A percentile compares a stretch with the other conserved stretches of the same genome.
phyloP scores from a whole-genome alignment of 495 filamentous ascomycete species.

The Penicillium atrosanguineum region DNA sequence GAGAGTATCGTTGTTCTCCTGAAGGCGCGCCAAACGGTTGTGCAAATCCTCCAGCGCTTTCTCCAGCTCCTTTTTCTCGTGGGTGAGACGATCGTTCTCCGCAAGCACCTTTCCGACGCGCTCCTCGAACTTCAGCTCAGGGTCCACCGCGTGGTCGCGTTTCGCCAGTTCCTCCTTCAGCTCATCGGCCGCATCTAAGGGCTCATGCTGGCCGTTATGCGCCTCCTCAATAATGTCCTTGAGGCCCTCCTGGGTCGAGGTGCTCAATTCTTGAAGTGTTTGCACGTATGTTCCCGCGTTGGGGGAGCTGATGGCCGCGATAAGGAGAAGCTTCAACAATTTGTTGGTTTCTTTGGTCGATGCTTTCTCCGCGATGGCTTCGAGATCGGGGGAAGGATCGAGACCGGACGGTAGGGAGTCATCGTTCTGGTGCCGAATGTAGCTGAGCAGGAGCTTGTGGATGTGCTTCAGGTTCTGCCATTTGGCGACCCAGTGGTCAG shows the following conservation, averaged over 20 bases:
- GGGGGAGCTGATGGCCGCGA: conserved; percentile 59
- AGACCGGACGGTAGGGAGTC: conserved; percentile 47
- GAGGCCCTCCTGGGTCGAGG: conserved; percentile 44
- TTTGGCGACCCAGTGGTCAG: conserved; percentile 50
- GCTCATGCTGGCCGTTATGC: conserved; percentile 40
- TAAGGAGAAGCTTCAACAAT: conserved; percentile 62
- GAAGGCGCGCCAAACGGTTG: conserved; percentile 54
- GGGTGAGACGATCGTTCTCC: conserved; percentile 47
- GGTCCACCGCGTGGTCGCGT: conserved; percentile 40
- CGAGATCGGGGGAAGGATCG: conserved; percentile 53
- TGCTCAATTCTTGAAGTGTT: conserved; percentile 47
- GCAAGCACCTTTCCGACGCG: conserved; percentile 51
- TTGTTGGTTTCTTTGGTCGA: conserved; percentile 47
- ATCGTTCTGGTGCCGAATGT: conserved; percentile 58
- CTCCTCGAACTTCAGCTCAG: conserved; percentile 54
- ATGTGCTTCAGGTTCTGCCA: conserved; percentile 66
- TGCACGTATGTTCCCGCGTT: conserved; percentile 54
- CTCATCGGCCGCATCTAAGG: conserved; percentile 35
- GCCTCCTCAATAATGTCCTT: conserved; percentile 51
- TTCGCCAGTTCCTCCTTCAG: conserved; percentile 33
- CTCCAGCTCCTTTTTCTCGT: conserved; percentile 52
- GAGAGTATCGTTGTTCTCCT: conserved; percentile 55
- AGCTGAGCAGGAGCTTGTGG: conserved; percentile 62
- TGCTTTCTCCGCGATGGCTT: conserved; percentile 53
- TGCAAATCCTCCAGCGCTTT: conserved; percentile 53